These are phyloP conservation scores for Penicillium lagena DNA, from an alignment of 495 filamentous ascomycete genomes.

Conservation along the genomic window DNA sequence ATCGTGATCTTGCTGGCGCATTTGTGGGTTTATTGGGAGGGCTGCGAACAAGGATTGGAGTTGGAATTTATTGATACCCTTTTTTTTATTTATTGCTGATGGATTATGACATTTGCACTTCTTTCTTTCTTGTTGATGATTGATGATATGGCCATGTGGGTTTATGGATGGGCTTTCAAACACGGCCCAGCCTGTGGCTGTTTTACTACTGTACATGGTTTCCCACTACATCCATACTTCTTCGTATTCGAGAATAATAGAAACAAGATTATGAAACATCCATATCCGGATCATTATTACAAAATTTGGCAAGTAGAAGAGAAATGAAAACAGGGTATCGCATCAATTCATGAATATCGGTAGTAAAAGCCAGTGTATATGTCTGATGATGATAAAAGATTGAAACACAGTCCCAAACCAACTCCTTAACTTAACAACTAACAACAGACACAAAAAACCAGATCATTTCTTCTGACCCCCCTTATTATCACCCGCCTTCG, in stretches of 20 bases:
- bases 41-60: slow-evolving; percentile 11
- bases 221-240: not conserved
- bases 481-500: slow-evolving; percentile 2
- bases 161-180: not conserved
- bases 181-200: not conserved
- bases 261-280: not conserved
- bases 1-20: no score
- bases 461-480: slow-evolving; percentile 14
- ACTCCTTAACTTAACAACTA: not conserved
- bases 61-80: slow-evolving; percentile 35
- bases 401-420: not conserved
- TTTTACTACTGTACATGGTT: slow-evolving; percentile 9
- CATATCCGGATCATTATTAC: no score
- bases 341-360: slow-evolving; percentile 15
- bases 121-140: slow-evolving; percentile 11
- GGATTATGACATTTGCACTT: slow-evolving; percentile 12
- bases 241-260: not conserved
- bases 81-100: slow-evolving; percentile 15
- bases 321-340: slow-evolving; percentile 18
- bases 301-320: not conserved
- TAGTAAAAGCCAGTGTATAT: not conserved
- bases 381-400: no score
- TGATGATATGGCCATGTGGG: slow-evolving; percentile 10
- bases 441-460: not conserved
- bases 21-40: no score